These are phyloP conservation scores for Trypanosoma congolense DNA, from an alignment of 208 protist species.

Conservation along the genomic window DNA sequence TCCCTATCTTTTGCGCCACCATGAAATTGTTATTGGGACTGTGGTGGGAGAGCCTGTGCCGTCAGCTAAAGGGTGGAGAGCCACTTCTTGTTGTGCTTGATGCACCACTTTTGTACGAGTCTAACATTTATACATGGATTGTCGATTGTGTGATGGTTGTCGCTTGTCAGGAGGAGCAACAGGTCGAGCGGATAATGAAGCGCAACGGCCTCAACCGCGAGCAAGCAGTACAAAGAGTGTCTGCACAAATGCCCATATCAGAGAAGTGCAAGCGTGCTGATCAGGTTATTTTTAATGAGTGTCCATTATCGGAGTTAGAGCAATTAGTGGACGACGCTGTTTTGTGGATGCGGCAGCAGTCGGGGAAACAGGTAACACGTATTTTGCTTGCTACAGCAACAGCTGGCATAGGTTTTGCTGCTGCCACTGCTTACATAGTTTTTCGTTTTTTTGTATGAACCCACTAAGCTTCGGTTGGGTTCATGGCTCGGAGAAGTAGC, in stretches of 20 bases:
- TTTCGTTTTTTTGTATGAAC: slow-evolving; percentile 5
- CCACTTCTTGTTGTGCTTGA: slow-evolving; percentile 69
- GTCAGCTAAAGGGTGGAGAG: slow-evolving; percentile 1
- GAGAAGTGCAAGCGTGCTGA: slow-evolving; percentile 57
- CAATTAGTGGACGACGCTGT: slow-evolving; percentile 32
- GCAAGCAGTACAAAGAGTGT: slow-evolving; percentile 60
- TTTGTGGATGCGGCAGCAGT: slow-evolving; percentile 62
- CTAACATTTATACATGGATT: slow-evolving; percentile 70
- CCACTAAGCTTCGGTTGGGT: no score
- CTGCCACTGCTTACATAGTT: not conserved
- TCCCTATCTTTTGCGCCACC: slow-evolving; percentile 69
- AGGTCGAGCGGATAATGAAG: slow-evolving; percentile 51
- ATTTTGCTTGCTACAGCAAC: slow-evolving; percentile 23
- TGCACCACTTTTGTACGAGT: slow-evolving; percentile 84
- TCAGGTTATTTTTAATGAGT: slow-evolving; percentile 77
- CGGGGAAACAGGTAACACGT: slow-evolving; percentile 25
- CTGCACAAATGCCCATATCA: slow-evolving; percentile 71
- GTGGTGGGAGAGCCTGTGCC: slow-evolving; percentile 50
- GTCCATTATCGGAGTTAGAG: slow-evolving; percentile 25
- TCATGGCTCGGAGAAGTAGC: no score
- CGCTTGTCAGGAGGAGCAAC: slow-evolving; percentile 45
- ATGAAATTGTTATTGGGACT: slow-evolving; percentile 35
- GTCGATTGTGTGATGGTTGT: slow-evolving; percentile 68
- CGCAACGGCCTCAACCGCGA: slow-evolving; percentile 45
- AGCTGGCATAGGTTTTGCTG: slow-evolving; percentile 1